Evolutionary conservation across 129 eudicot species (phyloP), one percentile per base, ranked within the genome.

Genomic region (Deinandra increscens): DNA sequence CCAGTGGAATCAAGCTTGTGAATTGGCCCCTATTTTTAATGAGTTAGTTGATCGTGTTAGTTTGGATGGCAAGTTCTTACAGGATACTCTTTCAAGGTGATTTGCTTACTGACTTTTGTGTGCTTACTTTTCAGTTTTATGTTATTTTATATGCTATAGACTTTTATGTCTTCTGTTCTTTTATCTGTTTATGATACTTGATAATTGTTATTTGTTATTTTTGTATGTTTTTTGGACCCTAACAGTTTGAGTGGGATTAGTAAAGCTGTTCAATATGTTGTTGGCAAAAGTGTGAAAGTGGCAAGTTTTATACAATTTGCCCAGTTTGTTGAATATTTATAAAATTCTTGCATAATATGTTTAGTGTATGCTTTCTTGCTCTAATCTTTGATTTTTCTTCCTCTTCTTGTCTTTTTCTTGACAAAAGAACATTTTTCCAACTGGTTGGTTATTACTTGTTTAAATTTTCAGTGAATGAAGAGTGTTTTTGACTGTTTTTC

Each of bases 31-130:
- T 7, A 80, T 93, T 56, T 93, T 93, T 43, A 93, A 89, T 64
- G 95, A 93, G 78, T 90, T 93, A 13, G 85, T 93, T 41, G 99
- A 93, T 43, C 90, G 95, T 20, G 93, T 89, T 72, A 89, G 95
- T 81, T 81, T 89, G 90, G 97, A 93, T 82, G 97, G 86, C 9
- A 70, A 83, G 44, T 93, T 93, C 58, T 65, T 93, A 12, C 97
- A 89, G 76, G 95, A 93, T 14, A 89, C 97, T 4, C 96, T 93
- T 43, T 81, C 95, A 75, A 93, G 99, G 97, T 61, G 29, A 4
- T 41, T 69, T 7, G 23, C n/a, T n/a, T n/a, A 26, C 1, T 1
- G 31, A 26, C 31, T 26, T 26, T 26, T 26, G 3, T 26, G 31
- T 3, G 3, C 31, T 26, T 26, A 26, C 3, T 26, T 3, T 26